Evolutionary conservation across 306 rosid genomes (phyloP).

Genomic region (Abrus precatorius): DNA sequence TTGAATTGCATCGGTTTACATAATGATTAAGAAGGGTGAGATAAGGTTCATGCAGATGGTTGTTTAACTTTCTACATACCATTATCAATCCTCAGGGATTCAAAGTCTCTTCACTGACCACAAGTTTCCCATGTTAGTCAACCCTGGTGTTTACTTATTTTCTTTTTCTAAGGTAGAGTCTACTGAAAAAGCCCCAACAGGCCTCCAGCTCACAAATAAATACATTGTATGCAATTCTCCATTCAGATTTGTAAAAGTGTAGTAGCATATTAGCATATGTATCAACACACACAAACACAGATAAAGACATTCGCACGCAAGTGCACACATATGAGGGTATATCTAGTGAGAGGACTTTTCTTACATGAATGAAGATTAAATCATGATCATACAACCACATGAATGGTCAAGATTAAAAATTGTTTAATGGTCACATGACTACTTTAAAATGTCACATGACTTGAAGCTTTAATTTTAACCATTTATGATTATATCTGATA

Average conservation of each 20-base stretch:
- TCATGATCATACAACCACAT: too few relatives aligned
- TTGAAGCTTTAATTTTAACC: too few relatives aligned
- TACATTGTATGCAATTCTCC: not conserved
- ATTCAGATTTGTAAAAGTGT: not conserved
- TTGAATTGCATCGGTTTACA: not conserved
- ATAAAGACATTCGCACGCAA: not conserved
- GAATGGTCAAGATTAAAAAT: too few relatives aligned
- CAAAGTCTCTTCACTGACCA: not conserved
- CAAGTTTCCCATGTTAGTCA: not conserved
- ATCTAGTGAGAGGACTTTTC: too few relatives aligned
- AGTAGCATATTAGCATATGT: not conserved
- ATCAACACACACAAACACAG: not conserved
- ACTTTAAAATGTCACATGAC: too few relatives aligned
- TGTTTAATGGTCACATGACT: too few relatives aligned
- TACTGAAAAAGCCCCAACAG: not conserved
- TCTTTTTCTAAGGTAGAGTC: slow-evolving; percentile 1
- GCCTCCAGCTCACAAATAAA: not conserved
- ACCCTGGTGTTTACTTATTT: slow-evolving; percentile 1
- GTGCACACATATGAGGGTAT: too few relatives aligned
- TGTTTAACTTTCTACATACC: not conserved
- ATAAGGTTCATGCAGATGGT: not conserved
- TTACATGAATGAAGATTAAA: too few relatives aligned
- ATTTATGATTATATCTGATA: too few relatives aligned
- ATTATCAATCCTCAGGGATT: not conserved
- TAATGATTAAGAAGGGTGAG: not conserved